Evolutionary conservation across 257 asterid species (phyloP).

Genomic region (Avicennia marina): DNA sequence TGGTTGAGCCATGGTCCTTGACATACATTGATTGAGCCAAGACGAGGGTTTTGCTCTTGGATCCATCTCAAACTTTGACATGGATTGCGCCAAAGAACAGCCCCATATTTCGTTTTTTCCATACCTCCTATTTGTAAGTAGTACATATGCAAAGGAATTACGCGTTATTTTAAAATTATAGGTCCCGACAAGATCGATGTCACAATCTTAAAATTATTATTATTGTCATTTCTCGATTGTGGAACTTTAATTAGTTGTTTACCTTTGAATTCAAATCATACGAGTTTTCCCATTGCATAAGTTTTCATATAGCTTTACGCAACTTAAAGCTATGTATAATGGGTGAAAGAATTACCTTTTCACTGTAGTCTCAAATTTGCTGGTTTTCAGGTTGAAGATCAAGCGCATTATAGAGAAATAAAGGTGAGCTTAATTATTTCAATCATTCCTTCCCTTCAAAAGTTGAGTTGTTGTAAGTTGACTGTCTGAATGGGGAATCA

Average conservation of each 20-base stretch:
- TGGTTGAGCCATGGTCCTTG: slow-evolving; percentile 24
- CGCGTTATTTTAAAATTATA: neutral
- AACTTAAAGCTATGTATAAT: slow-evolving; percentile 16
- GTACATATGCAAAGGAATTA: neutral
- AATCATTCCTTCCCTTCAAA: slow-evolving; percentile 32
- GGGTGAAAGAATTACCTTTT: slow-evolving; percentile 11
- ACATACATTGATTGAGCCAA: slow-evolving; percentile 36
- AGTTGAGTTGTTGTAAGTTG: slow-evolving; percentile 23
- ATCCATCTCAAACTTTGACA: slow-evolving; percentile 20
- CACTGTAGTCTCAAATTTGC: slow-evolving; percentile 7
- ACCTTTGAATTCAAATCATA: neutral
- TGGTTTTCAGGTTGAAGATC: slow-evolving; percentile 20
- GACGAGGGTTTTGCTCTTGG: slow-evolving; percentile 23
- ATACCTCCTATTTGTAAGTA: neutral
- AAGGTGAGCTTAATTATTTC: slow-evolving; percentile 20
- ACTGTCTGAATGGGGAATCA: slow-evolving; percentile 24
- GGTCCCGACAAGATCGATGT: neutral
- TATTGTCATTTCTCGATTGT: neutral
- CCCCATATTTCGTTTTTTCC: neutral
- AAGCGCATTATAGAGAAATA: slow-evolving; percentile 20
- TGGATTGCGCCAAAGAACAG: slow-evolving; percentile 10
- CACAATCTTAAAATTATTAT: slow-evolving; percentile 1
- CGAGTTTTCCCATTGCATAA: neutral
- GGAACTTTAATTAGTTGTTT: slow-evolving; percentile 13
- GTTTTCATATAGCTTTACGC: neutral